A percentile compares a stretch with the other conserved stretches of the same genome.
These are phyloP conservation scores for Vitis hybrid DNA, from an alignment of 177 flowering plant species.

Conservation along the genomic window DNA sequence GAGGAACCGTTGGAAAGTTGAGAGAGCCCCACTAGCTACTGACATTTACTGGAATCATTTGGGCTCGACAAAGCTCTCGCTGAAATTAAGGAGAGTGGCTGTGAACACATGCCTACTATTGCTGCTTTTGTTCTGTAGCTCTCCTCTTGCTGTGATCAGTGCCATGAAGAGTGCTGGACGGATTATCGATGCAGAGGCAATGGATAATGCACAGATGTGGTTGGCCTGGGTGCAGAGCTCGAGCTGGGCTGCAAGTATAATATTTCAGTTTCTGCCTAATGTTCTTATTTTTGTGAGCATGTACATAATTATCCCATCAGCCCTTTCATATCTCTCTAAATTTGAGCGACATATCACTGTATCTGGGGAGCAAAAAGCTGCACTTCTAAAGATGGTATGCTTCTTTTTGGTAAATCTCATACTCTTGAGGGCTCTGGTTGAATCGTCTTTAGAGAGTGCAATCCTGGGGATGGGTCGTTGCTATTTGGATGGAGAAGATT, in stretches of 20 bases:
- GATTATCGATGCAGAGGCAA: slow-evolving; percentile 89
- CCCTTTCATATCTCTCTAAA: slow-evolving; percentile 84
- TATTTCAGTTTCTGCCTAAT: slow-evolving; percentile 93
- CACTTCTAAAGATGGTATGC: slow-evolving; percentile 93
- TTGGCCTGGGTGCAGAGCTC: slow-evolving; percentile 86
- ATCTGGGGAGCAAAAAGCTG: slow-evolving; percentile 96
- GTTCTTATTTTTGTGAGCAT: slow-evolving; percentile 93
- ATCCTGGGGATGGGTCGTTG: slow-evolving; percentile 90
- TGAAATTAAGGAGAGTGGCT: slow-evolving; percentile 71
- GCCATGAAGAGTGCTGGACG: slow-evolving; percentile 87
- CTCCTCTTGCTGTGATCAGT: slow-evolving; percentile 89
- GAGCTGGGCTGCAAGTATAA: slow-evolving; percentile 80
- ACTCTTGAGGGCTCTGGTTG: slow-evolving; percentile 78
- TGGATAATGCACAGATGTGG: slow-evolving; percentile 90
- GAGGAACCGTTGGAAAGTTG: slow-evolving; percentile 94
- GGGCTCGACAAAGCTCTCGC: slow-evolving; percentile 71
- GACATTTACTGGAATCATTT: slow-evolving; percentile 96
- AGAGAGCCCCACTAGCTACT: slow-evolving; percentile 87
- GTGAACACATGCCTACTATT: slow-evolving; percentile 83
- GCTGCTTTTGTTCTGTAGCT: slow-evolving; percentile 88
- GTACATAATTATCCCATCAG: slow-evolving; percentile 92
- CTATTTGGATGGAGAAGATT: slow-evolving; percentile 98
- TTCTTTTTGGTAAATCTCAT: slow-evolving; percentile 96
- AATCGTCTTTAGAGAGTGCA: slow-evolving; percentile 82
- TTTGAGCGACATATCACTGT: slow-evolving; percentile 90